Base-by-base conservation (phyloP, 352 stramenopile genomes). In the Peronosclerospora sorghi region DNA sequence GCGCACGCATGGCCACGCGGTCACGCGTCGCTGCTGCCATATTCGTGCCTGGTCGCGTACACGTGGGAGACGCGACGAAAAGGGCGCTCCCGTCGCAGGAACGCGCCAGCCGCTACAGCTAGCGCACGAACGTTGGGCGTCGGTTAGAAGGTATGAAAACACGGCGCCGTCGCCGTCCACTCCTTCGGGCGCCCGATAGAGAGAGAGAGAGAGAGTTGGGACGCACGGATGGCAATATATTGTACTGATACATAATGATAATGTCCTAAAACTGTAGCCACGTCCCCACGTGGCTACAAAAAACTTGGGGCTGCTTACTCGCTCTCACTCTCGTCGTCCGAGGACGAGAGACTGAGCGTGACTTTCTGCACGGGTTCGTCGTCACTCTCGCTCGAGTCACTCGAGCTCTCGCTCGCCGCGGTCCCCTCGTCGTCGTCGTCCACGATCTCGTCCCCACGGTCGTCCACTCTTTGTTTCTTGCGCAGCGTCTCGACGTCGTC, bases 21-120 rank as follows among this genome's bases (percentile, higher is more conserved):
- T 67, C 62, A 4, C 76, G 80, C 15, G 66, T 61, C 10, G 80
- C 65, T 8, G 77, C 68, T 0, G 71, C 62, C 69, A 90, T n/a
- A n/a, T 81, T 4, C 73, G 73, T 46, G 86, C 86, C 56, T 86
- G 87, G 62, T 86, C 75, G 40, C 73, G 86, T 13, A 87, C 73
- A 10, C 86, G 71, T 5, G 68, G 86, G 10, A 90, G 52, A 0
- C 73, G 59, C 75, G 78, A 10, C 73, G 62, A 78, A 43, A 78
- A 67, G 56, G 84, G 69, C 12, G 50, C 65, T 17, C 40, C 35
- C 46, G 45, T 26, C 21, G 21, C 26, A 60, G 62, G 36, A 40
- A 61, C 56, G 14, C n/a, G n/a, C n/a, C n/a, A n/a, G n/a, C n/a
- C n/a, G n/a, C n/a, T n/a, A n/a, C n/a, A n/a, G n/a, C n/a, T n/a